Base-by-base conservation (phyloP, 306 rosid species). In the Phaseolus lunatus region DNA sequence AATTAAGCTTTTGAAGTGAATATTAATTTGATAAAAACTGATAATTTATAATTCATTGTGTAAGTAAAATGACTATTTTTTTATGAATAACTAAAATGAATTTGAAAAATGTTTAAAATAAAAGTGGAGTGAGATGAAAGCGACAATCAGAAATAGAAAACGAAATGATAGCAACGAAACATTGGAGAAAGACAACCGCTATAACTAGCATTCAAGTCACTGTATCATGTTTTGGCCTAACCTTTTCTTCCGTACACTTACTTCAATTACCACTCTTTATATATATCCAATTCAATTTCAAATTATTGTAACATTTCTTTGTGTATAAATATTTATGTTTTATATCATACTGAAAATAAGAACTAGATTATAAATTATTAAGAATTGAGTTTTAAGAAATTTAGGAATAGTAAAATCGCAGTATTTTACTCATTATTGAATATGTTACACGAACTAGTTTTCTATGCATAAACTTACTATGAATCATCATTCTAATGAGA, bases 151-250 rank as follows among this genome's bases (percentile, higher is more conserved):
- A 29, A 26, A 24, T 68, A 44, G 81, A 80, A 75, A 68, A 72
- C 37, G 35, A 72, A 68, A 64, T 68, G 75, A 65, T 9, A 37
- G 39, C 27, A 31, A 73, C 84, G 70, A 66, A 48, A 65, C 82
- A 78, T 48, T 12, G 18, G 22, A 43, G 70, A 45, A 68, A 76
- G 61, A 81, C 75, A 75, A 29, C 44, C 24, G 52, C 23, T 49
- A 62, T 47, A 4, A 19, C 45, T 5, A 49, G 54, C 78, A 73
- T 33, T 48, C 9, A 58, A 56, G 76, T 41, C 57, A 9, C 44
- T 8, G 19, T 22, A 24, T 54, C 20, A 26, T 31, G 20, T 4
- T 53, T 50, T 13, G 9, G 79, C 47, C 75, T 18, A 53, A 39
- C 33, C 19, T 23, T 56, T 54, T 47, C 69, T 56, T 54, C 59